These are phyloP conservation scores for Mallotus nudiflorus DNA, from an alignment of 345 rosid genomes.

Conservation along the genomic window DNA sequence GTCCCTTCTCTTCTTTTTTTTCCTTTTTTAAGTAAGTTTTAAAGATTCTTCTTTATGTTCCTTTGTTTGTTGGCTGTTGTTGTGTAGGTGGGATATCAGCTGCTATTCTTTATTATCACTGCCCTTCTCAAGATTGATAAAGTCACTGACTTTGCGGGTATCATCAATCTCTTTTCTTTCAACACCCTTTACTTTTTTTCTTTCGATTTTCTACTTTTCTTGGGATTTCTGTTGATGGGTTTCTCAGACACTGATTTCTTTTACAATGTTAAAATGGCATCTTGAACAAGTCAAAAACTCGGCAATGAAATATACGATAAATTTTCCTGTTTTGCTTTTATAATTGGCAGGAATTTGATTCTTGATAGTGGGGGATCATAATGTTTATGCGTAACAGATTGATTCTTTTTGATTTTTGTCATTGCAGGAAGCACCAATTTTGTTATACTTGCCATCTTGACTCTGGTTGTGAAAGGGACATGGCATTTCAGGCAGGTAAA, in stretches of 20 bases:
- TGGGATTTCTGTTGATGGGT: slow-evolving; percentile 5
- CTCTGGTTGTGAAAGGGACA: slow-evolving; percentile 68
- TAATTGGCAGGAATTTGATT: slow-evolving; percentile 1
- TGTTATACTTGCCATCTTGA: slow-evolving; percentile 70
- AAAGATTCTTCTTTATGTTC: not conserved
- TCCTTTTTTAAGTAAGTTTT: not conserved
- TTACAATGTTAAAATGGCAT: no score
- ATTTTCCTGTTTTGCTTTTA: no score
- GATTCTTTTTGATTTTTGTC: not conserved
- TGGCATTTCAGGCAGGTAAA: slow-evolving; percentile 91
- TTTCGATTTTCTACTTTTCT: not conserved
- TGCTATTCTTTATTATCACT: slow-evolving; percentile 71
- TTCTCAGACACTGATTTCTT: not conserved
- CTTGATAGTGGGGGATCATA: not conserved
- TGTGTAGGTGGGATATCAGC: slow-evolving; percentile 71
- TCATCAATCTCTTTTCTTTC: no score
- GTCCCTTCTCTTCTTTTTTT: not conserved
- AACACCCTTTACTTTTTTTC: no score
- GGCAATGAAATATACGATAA: no score
- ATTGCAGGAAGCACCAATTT: slow-evolving; percentile 88
- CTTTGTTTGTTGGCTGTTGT: slow-evolving; percentile 3
- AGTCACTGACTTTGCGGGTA: slow-evolving; percentile 97
- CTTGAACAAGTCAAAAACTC: no score
- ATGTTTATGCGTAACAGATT: not conserved
- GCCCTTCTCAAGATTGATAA: slow-evolving; percentile 82